Evolutionary conservation across 306 rosid genomes (phyloP), one percentile per base, ranked within the genome.

Genomic region (Lupinus albus): DNA sequence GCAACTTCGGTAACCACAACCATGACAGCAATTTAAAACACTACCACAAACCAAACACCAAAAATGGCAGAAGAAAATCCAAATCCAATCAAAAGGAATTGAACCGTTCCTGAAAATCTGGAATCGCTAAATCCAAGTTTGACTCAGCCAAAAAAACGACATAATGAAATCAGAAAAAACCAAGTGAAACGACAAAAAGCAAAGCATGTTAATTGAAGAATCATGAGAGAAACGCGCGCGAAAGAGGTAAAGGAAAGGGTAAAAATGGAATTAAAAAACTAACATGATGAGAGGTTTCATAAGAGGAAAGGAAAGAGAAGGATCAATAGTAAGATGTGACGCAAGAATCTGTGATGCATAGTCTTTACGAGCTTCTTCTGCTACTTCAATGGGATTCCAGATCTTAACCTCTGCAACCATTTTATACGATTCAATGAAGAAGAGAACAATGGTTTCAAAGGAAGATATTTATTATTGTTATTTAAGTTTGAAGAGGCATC

Each of bases 311-410:
- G 85, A 45, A 16, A 84, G 85, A 8, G 93, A 87, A 5, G 86
- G 87, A 61, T 88, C 91, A 73, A 92, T 60, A 20, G 95, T 58
- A 3, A 84, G 77, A 71, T 79, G 59, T 2, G 98, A 89, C 1
- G 67, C 59, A 11, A 2, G 78, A 81, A 89, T 86, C 67, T 45
- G 66, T 6, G 87, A 68, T 44, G 70, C 60, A 47, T 75, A 63
- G 71, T 64, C 72, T 8, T 77, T 36, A 9, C 70, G 42, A 70
- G 85, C 82, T 79, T 78, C 76, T 17, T 47, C 72, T 0, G 90
- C 91, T 15, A 81, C 76, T 30, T 86, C 86, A 48, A 73, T 64
- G 75, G 86, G 84, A 71, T 89, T 75, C 89, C 91, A 87, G 79
- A 82, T 81, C 61, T 80, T 78, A 61, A 46, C 76, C 4, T 56